Evolutionary conservation across 352 stramenopile genomes (phyloP), one percentile per base, ranked within the genome.

Genomic region (Globisporangium cystogenes): DNA sequence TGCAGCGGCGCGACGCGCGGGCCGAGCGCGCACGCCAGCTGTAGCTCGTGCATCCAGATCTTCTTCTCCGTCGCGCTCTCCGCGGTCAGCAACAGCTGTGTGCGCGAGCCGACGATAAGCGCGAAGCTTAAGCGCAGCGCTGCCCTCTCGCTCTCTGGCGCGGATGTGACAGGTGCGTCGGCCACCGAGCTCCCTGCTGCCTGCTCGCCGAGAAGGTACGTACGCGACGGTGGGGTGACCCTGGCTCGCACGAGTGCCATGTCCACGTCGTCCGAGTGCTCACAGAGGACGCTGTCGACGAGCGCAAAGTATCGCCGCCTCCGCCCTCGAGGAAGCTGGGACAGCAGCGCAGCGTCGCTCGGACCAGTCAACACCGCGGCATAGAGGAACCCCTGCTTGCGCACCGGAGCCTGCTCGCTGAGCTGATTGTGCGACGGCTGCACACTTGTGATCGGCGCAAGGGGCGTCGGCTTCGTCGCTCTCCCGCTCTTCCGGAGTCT

Each of bases 21-120:
- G 43, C 56, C 39, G 56, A 51, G 7, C 10, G 18, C n/a, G 16
- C 56, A 55, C 33, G 67, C 64, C 21, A 73, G 46, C 1, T 12
- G 56, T 23, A 87, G 55, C 10, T 67, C 69, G 0, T 39, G 24
- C 65, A 81, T 72, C 76, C 76, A 86, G n/a, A 63, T 65, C 26
- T 65, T 64, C 49, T 79, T 82, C 21, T 85, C 69, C 41, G 67
- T 64, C 2, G 41, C 20, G 20, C 62, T 80, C 20, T 67, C 48
- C n/a, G 71, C 65, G 11, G 73, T 83, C 21, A 82, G 48, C 8
- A 80, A 26, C 10, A 85, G 23, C 1, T 64, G 56, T 1, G 31
- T 67, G 0, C 31, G 26, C 8, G 48, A 0, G 51, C 64, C 50
- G 1, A 68, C 31, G n/a, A 37, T 48, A 21, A 87, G 24, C 8